These are phyloP conservation scores for Bjerkandera adusta DNA, from an alignment of 1,284 basidiomycete genomes.

Conservation along the genomic window DNA sequence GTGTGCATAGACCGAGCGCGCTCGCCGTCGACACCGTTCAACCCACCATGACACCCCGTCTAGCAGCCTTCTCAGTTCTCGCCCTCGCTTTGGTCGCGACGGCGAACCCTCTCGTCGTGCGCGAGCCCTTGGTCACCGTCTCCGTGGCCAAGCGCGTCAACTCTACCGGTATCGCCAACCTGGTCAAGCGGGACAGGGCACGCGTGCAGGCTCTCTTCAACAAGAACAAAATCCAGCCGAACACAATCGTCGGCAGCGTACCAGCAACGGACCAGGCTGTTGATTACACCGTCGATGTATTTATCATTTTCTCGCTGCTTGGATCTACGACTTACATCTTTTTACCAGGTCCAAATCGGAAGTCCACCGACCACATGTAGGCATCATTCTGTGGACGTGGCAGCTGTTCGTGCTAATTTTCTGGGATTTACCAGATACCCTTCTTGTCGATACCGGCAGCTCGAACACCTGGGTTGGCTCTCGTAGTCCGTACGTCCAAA, in stretches of 20 bases:
- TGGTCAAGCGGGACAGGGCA: conserved; percentile 13
- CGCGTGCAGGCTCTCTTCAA: conserved; percentile 14
- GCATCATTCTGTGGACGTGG: neutral
- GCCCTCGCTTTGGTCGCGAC: conserved; percentile 5
- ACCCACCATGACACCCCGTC: neutral
- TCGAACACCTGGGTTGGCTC: conserved; percentile 34
- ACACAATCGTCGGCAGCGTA: conserved; percentile 19
- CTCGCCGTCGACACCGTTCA: neutral
- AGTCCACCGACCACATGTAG: conserved; percentile 19
- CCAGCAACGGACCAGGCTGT: conserved; percentile 21
- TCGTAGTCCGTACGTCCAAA: conserved; percentile 19
- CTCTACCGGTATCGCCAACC: conserved; percentile 7
- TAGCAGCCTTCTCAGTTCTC: conserved; percentile 5
- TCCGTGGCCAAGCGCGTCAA: conserved; percentile 15
- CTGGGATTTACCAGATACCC: conserved; percentile 14
- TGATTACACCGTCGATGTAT: conserved; percentile 20
- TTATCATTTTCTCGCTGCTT: neutral
- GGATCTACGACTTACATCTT: neutral
- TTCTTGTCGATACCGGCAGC: conserved; percentile 27
- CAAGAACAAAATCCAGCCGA: conserved; percentile 17
- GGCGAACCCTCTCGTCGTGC: conserved; percentile 10
- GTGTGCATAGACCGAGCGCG: neutral
- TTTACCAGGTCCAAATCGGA: conserved; percentile 18
- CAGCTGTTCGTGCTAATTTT: neutral
- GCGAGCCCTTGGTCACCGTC: conserved; percentile 9